Percentiles rank a stretch among this genome's conserved stretches.
Conservation (phyloP, 164 flowering plant species). For the Nymphaea thermarum region DNA sequence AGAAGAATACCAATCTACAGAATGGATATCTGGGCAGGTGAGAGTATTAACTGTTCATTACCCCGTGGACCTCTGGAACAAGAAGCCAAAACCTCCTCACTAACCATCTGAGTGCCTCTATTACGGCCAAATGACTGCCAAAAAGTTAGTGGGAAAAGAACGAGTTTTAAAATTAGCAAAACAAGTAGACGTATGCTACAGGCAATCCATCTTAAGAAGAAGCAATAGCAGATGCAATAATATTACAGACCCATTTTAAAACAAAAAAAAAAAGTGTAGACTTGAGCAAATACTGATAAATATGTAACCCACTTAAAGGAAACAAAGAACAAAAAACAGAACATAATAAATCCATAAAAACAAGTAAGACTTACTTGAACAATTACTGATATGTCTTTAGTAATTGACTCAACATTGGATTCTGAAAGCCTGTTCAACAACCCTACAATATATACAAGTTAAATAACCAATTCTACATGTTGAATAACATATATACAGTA, state of each 20-base stretch:
- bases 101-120: conserved; percentile 50
- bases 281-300: background rate
- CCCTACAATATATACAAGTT: conserved; percentile 34
- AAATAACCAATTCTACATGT: background rate
- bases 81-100: conserved; percentile 67
- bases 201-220: too few species aligned
- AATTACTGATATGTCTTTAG: conserved; percentile 55
- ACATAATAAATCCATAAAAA: too few species aligned
- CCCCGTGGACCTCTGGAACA: conserved; percentile 83
- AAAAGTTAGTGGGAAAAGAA: background rate
- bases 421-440: conserved; percentile 82
- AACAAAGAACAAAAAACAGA: background rate
- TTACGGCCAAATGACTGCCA: conserved; percentile 58
- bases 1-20: background rate
- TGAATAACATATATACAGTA: background rate
- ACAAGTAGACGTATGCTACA: too few species aligned
- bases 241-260: background rate
- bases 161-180: too few species aligned
- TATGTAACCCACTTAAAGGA: background rate
- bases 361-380: conserved; percentile 25
- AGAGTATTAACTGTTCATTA: conserved; percentile 73
- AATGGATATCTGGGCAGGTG: background rate
- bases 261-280: background rate
- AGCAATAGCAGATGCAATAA: too few species aligned
- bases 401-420: conserved; percentile 70